Evolutionary conservation across 2,329 filamentous ascomycete genomes (phyloP).

Genomic region (Zymoseptoria crescenta): DNA sequence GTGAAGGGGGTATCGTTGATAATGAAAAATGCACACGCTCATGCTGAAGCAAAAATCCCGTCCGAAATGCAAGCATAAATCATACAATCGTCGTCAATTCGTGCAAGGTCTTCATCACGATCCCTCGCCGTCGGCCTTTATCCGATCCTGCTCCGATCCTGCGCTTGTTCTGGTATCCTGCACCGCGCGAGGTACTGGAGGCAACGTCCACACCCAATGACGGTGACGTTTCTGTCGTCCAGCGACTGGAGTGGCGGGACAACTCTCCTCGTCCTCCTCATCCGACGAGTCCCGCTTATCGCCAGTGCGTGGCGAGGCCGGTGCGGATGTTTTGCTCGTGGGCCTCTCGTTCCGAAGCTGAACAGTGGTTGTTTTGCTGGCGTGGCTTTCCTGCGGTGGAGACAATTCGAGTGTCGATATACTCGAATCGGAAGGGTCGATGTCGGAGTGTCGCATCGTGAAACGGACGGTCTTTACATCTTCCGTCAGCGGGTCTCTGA

Average conservation of each 20-base stretch:
- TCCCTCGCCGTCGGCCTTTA: not conserved
- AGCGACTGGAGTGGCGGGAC: slow-evolving; percentile 47
- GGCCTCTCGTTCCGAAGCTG: not conserved
- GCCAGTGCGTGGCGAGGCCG: slow-evolving; percentile 16
- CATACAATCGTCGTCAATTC: not conserved
- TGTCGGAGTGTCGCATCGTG: slow-evolving; percentile 49
- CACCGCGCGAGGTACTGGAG: slow-evolving; percentile 26
- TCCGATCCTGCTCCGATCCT: not conserved
- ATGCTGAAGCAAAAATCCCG: not conserved
- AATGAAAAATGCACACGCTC: not conserved
- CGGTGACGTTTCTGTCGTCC: slow-evolving; percentile 46
- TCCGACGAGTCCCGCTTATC: slow-evolving; percentile 43
- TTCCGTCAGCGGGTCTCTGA: slow-evolving; percentile 49
- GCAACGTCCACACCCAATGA: slow-evolving; percentile 53
- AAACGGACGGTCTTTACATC: slow-evolving; percentile 51
- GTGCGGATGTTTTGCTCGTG: not conserved
- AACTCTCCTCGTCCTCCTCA: slow-evolving; percentile 40
- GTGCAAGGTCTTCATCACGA: not conserved
- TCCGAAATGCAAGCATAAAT: slow-evolving; percentile 2
- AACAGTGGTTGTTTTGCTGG: not conserved
- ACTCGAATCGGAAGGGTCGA: slow-evolving; percentile 35
- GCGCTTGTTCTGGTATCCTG: not conserved
- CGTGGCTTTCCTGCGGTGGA: slow-evolving; percentile 8
- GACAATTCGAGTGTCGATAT: slow-evolving; percentile 24
- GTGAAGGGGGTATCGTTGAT: not conserved